Percentiles rank a stretch among this genome's conserved stretches.
These are phyloP conservation scores for Apiospora pterosperma DNA, from an alignment of 2,329 filamentous ascomycete species.

Conservation along the genomic window DNA sequence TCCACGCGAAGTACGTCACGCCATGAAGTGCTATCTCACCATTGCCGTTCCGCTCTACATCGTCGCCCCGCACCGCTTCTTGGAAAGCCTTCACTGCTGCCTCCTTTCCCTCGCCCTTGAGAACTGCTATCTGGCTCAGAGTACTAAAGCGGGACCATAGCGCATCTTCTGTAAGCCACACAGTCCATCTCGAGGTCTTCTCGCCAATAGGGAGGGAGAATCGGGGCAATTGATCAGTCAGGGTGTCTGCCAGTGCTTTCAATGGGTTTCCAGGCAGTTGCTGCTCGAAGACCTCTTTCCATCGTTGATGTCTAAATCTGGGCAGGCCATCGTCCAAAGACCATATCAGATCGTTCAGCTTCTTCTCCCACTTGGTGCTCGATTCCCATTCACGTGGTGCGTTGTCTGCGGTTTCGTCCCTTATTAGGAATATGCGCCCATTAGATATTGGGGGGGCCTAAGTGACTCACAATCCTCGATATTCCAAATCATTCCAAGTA, in stretches of 20 bases:
- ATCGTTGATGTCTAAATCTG: slow-evolving; percentile 62
- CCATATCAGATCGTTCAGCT: slow-evolving; percentile 56
- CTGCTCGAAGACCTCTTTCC: slow-evolving; percentile 62
- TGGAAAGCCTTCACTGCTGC: slow-evolving; percentile 49
- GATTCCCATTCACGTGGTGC: slow-evolving; percentile 54
- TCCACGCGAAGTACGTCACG: slow-evolving; percentile 62
- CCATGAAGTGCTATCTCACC: slow-evolving; percentile 65
- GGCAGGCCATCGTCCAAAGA: slow-evolving; percentile 55
- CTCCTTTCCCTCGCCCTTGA: slow-evolving; percentile 47
- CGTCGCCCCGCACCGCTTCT: slow-evolving; percentile 47
- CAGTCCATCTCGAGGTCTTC: slow-evolving; percentile 52
- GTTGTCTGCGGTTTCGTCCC: slow-evolving; percentile 46
- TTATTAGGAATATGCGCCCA: background rate
- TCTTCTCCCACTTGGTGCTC: slow-evolving; percentile 57
- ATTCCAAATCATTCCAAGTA: slow-evolving; percentile 70
- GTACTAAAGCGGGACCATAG: slow-evolving; percentile 64
- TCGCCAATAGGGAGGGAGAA: slow-evolving; percentile 63
- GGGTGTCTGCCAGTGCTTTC: slow-evolving; percentile 43
- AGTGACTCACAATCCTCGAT: slow-evolving; percentile 61
- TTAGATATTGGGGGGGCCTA: background rate
- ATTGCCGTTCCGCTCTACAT: slow-evolving; percentile 55
- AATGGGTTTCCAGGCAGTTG: slow-evolving; percentile 51
- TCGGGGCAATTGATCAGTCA: slow-evolving; percentile 35
- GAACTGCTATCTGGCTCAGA: slow-evolving; percentile 63
- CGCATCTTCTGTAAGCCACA: slow-evolving; percentile 54